Evolutionary conservation across 495 filamentous ascomycete species (phyloP).

Genomic region (Chaetomium fimeti): DNA sequence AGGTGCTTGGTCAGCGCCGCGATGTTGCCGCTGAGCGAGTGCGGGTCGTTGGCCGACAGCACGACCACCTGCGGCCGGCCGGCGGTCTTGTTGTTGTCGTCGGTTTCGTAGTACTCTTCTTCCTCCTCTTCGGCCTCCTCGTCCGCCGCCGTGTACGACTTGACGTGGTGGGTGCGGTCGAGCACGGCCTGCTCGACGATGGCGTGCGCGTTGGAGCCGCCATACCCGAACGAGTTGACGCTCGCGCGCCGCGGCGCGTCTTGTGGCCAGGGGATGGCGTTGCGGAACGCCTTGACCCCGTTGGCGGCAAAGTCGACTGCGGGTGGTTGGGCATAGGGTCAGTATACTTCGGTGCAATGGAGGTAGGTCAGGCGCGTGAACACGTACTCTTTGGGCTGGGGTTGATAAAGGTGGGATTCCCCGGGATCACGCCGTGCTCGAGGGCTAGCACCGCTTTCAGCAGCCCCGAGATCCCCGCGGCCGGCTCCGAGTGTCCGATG

Average conservation of each 20-base stretch:
- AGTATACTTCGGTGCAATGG: no score
- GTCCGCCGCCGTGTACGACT: no score
- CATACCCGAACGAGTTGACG: conserved; percentile 57
- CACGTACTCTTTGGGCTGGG: conserved; percentile 42
- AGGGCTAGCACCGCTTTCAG: conserved; percentile 40
- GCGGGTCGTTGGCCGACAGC: neutral
- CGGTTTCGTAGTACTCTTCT: no score
- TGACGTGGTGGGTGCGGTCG: neutral
- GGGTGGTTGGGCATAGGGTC: no score
- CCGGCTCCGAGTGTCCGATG: conserved; percentile 43
- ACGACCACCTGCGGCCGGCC: neutral
- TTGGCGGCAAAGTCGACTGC: conserved; percentile 27
- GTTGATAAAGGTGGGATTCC: conserved; percentile 35
- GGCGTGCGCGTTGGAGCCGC: conserved; percentile 55
- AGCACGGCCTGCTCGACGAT: conserved; percentile 43
- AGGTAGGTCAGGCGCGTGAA: no score
- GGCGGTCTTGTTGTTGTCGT: neutral
- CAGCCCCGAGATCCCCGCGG: conserved; percentile 37
- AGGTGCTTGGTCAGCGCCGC: conserved; percentile 26
- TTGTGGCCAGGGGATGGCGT: conserved; percentile 17
- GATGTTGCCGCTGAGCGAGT: neutral
- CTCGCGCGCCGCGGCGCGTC: conserved; percentile 35
- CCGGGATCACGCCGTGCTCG: conserved; percentile 39
- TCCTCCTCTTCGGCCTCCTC: no score
- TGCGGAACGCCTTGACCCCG: conserved; percentile 4